Evolutionary conservation across 176 grass and related monocot genomes (phyloP).

Genomic region (Aegilops sharonensis): DNA sequence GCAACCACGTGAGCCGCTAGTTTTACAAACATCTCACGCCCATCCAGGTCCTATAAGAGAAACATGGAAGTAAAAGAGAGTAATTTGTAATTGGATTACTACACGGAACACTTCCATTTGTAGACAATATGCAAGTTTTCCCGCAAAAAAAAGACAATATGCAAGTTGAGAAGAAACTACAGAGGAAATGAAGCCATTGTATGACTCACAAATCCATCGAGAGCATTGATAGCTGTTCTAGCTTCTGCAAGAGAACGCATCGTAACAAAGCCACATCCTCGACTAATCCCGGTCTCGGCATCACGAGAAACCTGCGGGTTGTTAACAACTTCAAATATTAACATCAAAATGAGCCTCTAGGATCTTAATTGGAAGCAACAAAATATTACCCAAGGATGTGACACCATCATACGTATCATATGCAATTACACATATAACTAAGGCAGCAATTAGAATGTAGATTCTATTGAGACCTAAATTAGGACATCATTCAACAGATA

Average conservation of each 20-base stretch:
- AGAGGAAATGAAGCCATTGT: neutral
- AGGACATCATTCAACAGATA: neutral
- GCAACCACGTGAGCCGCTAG: constrained; percentile 52
- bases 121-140: neutral
- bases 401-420: neutral
- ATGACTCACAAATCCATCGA: constrained; percentile 65
- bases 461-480: neutral
- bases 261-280: constrained; percentile 65
- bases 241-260: constrained; percentile 68
- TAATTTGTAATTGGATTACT: neutral
- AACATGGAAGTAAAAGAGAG: neutral
- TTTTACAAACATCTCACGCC: constrained; percentile 73
- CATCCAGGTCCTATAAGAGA: constrained; percentile 59
- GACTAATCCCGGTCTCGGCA: constrained; percentile 57
- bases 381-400: neutral
- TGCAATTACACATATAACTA: neutral
- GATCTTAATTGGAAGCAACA: neutral
- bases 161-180: neutral
- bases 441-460: neutral
- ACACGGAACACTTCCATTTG: neutral
- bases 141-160: neutral
- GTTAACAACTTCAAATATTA: constrained; percentile 2
- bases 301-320: constrained; percentile 52
- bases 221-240: constrained; percentile 48
- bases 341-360: neutral